A percentile compares a stretch with the other conserved stretches of the same genome.
These are phyloP conservation scores for Aspergillus sclerotiicarbonarius DNA, from an alignment of 495 filamentous ascomycete species.

Conservation along the genomic window DNA sequence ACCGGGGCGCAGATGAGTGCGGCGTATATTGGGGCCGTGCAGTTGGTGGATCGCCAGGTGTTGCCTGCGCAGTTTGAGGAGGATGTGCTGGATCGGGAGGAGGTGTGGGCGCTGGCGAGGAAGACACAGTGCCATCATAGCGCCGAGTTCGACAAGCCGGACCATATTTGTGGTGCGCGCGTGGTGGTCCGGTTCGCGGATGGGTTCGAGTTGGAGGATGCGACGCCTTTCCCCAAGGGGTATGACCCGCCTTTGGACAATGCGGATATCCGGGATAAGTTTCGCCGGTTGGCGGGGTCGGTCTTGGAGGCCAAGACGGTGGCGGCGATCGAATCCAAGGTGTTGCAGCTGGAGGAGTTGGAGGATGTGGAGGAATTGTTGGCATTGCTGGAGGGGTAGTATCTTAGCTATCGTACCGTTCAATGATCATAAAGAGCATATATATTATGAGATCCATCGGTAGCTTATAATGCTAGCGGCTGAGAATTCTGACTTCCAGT, in stretches of 20 bases:
- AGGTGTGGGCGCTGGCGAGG: background rate
- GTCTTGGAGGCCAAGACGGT: background rate
- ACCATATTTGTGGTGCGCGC: background rate
- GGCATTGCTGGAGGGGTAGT: background rate
- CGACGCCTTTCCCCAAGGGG: background rate
- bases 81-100: background rate
- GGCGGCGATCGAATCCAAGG: background rate
- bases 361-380: background rate
- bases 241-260: background rate
- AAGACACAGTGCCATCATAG: background rate
- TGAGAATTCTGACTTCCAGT: too few species aligned
- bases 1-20: constrained; percentile 45
- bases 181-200: background rate
- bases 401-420: too few species aligned
- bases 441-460: too few species aligned
- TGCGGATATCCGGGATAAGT: background rate
- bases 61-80: background rate
- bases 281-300: background rate
- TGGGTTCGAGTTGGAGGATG: background rate
- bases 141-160: background rate
- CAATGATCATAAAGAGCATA: too few species aligned
- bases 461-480: too few species aligned
- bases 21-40: constrained; percentile 40
- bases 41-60: constrained; percentile 24
- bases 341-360: background rate